phyloP scores from a whole-genome alignment of 2,329 filamentous ascomycete species.

The Harringtonia lauricola region DNA sequence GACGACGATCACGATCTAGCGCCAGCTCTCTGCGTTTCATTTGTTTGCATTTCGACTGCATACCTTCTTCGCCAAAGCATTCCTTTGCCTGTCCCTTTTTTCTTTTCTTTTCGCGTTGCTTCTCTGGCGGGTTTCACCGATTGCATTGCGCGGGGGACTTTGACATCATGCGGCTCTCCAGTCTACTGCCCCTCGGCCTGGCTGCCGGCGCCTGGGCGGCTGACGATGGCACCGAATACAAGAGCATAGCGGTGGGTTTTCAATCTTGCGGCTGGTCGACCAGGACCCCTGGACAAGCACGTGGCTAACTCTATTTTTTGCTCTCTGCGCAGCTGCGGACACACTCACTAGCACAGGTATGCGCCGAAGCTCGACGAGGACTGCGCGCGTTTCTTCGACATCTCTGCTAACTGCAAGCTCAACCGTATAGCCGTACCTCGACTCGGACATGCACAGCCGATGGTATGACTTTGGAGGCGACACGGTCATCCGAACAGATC shows the following conservation, averaged over 20 bases:
- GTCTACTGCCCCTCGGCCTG: constrained; percentile 35
- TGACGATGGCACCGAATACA: constrained; percentile 33
- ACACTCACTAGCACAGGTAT: constrained; percentile 70
- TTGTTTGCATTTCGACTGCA: no score
- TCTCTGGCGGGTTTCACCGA: no score
- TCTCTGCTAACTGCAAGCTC: not conserved
- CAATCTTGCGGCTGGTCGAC: not conserved
- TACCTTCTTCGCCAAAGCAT: no score
- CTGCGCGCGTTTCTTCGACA: no score
- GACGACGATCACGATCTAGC: not conserved
- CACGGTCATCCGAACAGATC: constrained; percentile 67
- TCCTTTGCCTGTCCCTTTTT: no score
- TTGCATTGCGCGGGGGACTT: not conserved
- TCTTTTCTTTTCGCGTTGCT: no score
- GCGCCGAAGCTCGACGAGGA: no score
- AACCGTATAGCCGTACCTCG: constrained; percentile 71
- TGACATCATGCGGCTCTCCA: constrained; percentile 34
- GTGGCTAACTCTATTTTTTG: constrained; percentile 8
- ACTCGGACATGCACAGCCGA: constrained; percentile 94
- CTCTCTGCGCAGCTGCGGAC: constrained; percentile 57
- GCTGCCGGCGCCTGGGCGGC: constrained; percentile 39
- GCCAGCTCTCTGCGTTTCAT: not conserved
- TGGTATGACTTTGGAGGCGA: constrained; percentile 99
- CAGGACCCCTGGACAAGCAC: not conserved
- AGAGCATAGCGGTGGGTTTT: constrained; percentile 29